These are phyloP conservation scores for Dimargaris cristalligena DNA, from an alignment of 192 early-diverging fungal species.

Conservation along the genomic window DNA sequence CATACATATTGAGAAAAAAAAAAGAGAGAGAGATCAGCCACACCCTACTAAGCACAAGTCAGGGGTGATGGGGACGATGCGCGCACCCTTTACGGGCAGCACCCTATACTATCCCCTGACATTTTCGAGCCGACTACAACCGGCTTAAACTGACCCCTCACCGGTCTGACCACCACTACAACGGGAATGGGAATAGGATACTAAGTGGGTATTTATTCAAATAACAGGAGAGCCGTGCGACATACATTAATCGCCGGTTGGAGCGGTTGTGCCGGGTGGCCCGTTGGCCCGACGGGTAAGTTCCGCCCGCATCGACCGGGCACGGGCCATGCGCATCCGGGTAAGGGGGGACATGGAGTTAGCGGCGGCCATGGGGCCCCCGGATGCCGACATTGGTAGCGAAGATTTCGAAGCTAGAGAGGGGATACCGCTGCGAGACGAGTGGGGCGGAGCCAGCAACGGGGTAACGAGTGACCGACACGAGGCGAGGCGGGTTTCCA, in stretches of 20 bases:
- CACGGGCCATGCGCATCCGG: constrained; percentile 10
- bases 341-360: constrained; percentile 5
- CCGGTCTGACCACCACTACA: background rate
- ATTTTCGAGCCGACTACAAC: background rate
- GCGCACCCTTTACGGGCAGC: no score
- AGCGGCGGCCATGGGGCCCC: no score
- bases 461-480: constrained; percentile 61
- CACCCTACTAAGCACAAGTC: no score
- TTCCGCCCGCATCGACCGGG: constrained; percentile 10
- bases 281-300: constrained; percentile 8
- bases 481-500: constrained; percentile 55
- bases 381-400: background rate
- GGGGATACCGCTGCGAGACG: background rate
- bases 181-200: background rate
- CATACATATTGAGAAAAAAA: background rate
- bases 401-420: background rate
- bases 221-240: background rate
- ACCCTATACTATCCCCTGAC: background rate
- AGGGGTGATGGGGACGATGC: no score
- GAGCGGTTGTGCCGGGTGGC: background rate
- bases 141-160: background rate
- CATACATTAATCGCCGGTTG: background rate
- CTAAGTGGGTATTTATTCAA: background rate
- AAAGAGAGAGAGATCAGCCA: background rate
- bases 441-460: constrained; percentile 34